These are phyloP conservation scores for Tetrahymena malaccensis DNA, from an alignment of 73 alveolate genomes.

Conservation along the genomic window DNA sequence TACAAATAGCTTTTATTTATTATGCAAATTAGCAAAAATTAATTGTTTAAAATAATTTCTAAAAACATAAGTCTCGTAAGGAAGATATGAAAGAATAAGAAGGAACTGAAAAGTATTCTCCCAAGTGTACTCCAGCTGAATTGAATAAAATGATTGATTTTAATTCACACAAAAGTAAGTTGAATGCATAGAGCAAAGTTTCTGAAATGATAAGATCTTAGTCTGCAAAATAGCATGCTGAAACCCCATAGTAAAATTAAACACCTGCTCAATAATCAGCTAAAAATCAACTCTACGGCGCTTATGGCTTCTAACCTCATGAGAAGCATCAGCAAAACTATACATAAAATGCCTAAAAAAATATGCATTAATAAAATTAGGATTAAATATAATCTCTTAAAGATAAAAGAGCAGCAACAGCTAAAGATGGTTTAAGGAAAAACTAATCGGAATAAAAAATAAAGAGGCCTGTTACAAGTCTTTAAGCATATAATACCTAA, in stretches of 20 bases:
- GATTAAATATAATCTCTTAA: background rate
- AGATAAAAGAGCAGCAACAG: background rate
- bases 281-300: background rate
- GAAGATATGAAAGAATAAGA: slow-evolving; percentile 16
- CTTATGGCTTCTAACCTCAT: background rate
- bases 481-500: background rate
- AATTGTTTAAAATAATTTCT: background rate
- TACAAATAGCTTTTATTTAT: background rate
- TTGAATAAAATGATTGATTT: slow-evolving; percentile 37
- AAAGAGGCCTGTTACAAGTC: background rate
- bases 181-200: background rate
- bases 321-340: background rate
- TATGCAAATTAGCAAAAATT: background rate
- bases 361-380: background rate
- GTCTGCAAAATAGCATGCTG: background rate
- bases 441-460: background rate
- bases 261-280: background rate
- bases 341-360: background rate
- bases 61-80: slow-evolving; percentile 4
- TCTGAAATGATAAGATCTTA: background rate
- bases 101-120: slow-evolving; percentile 40
- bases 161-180: background rate
- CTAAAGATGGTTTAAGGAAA: background rate
- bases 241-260: background rate
- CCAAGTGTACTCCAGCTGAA: slow-evolving; percentile 36